Evolutionary conservation across 2,329 filamentous ascomycete genomes (phyloP), one percentile per base, ranked within the genome.

Genomic region (Cladosporium sp.): DNA sequence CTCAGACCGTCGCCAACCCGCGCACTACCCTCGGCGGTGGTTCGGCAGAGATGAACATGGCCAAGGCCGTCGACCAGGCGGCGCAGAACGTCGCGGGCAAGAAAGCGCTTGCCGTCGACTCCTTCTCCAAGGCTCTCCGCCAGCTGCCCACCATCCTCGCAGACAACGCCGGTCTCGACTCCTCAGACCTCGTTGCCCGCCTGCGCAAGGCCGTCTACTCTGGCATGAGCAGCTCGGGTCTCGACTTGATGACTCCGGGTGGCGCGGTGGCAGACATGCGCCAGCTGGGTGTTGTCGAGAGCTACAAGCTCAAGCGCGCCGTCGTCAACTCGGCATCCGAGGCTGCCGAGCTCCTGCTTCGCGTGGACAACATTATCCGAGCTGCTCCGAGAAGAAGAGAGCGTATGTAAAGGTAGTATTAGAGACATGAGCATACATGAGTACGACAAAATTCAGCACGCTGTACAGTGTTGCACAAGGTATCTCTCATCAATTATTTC

Each of bases 31-130:
- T 98, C 3, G 93, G 93, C 49, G 93, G 93, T 67, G 93, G 93
- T 28, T 97, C 90, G 67, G 91, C 92, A 4, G 93, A 98, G 81
- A 97, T 97, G 92, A 77, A 95, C 62, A 98, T 98, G 93, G 89
- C 92, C 59, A 95, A 96, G 79, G 93, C 93, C 7, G 93, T 98
- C 18, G 92, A 96, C 68, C 87, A 87, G 56, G 89, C 89, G 4
- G 91, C 91, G 18, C 91, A 95, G 57, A 92, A 95, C 64, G 87
- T 95, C 7, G 90, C 93, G 61, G 93, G 93, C 70, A 98, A 98
- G 84, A 92, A 93, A 73, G 91, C 95, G 63, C 79, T 96, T 65
- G 93, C 93, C 2, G 92, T 97, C 16, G 85, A 91, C 58, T 83
- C 89, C 4, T 98, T 97, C 68, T 88, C 92, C 19, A 80, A 85